Evolutionary conservation across 352 stramenopile genomes (phyloP).

Genomic region (Globisporangium polare): DNA sequence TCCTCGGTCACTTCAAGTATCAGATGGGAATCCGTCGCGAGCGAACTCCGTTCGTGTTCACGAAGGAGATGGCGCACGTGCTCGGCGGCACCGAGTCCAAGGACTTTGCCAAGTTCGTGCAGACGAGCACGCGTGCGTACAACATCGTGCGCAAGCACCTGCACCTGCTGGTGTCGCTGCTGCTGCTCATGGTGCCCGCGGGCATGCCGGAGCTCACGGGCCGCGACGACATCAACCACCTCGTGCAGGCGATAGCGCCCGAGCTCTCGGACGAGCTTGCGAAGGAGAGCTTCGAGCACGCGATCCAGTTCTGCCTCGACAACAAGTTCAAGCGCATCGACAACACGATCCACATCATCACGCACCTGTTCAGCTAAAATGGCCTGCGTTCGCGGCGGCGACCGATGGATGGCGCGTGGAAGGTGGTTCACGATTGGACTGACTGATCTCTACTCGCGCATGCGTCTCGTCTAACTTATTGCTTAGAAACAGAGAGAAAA

Average conservation of each 20-base stretch:
- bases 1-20: slow-evolving; percentile 88
- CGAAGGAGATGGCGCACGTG: slow-evolving; percentile 85
- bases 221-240: slow-evolving; percentile 82
- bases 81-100: slow-evolving; percentile 71
- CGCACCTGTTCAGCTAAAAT: slow-evolving; percentile 51
- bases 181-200: slow-evolving; percentile 86
- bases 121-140: slow-evolving; percentile 71
- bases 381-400: too few species aligned
- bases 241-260: slow-evolving; percentile 68
- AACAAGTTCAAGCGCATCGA: slow-evolving; percentile 87
- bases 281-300: slow-evolving; percentile 63
- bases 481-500: slow-evolving; percentile 13
- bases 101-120: slow-evolving; percentile 69
- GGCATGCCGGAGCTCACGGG: slow-evolving; percentile 82
- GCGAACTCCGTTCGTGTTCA: slow-evolving; percentile 87
- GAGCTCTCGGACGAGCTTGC: slow-evolving; percentile 70
- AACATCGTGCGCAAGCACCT: slow-evolving; percentile 82
- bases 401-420: too few species aligned
- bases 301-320: slow-evolving; percentile 79
- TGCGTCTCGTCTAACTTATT: slow-evolving; percentile 18
- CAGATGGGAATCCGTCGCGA: slow-evolving; percentile 82
- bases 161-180: slow-evolving; percentile 78
- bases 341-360: slow-evolving; percentile 82
- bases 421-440: not conserved
- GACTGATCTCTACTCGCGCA: not conserved